Conservation (phyloP, 1,284 basidiomycete species). For the Ustilago loliicola region DNA sequence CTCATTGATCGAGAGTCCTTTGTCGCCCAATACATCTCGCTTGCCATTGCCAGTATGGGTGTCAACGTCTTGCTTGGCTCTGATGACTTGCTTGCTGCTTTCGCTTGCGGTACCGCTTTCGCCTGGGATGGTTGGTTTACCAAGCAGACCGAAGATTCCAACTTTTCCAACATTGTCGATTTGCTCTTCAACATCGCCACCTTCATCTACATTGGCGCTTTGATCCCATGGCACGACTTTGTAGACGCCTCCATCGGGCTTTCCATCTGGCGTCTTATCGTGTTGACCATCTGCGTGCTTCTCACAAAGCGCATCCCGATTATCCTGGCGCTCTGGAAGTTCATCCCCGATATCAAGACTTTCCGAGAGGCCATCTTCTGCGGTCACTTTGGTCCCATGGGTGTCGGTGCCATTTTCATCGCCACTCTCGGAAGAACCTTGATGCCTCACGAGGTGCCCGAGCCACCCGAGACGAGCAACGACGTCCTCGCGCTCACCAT, state of each 20-base stretch:
- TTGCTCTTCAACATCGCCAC: slow-evolving; percentile 74
- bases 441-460: slow-evolving; percentile 60
- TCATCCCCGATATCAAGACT: slow-evolving; percentile 70
- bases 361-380: slow-evolving; percentile 69
- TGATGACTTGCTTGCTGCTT: slow-evolving; percentile 76
- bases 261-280: slow-evolving; percentile 65
- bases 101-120: slow-evolving; percentile 94
- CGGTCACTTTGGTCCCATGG: slow-evolving; percentile 70
- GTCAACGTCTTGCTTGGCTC: slow-evolving; percentile 68
- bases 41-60: slow-evolving; percentile 84
- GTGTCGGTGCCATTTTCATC: slow-evolving; percentile 69
- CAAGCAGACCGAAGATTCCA: slow-evolving; percentile 84
- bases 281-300: slow-evolving; percentile 63
- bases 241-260: slow-evolving; percentile 55
- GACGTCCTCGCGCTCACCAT: slow-evolving; percentile 67
- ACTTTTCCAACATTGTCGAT: slow-evolving; percentile 97
- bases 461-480: slow-evolving; percentile 64
- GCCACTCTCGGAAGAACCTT: slow-evolving; percentile 63
- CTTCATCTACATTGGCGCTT: slow-evolving; percentile 70
- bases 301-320: slow-evolving; percentile 68
- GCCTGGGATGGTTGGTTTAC: slow-evolving; percentile 96
- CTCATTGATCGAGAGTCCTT: slow-evolving; percentile 96
- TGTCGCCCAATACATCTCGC: slow-evolving; percentile 87
- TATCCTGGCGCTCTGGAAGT: slow-evolving; percentile 67
- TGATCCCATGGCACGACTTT: slow-evolving; percentile 68